These are phyloP conservation scores for Mycena sp. DNA, from an alignment of 1,284 basidiomycete genomes.

Conservation along the genomic window DNA sequence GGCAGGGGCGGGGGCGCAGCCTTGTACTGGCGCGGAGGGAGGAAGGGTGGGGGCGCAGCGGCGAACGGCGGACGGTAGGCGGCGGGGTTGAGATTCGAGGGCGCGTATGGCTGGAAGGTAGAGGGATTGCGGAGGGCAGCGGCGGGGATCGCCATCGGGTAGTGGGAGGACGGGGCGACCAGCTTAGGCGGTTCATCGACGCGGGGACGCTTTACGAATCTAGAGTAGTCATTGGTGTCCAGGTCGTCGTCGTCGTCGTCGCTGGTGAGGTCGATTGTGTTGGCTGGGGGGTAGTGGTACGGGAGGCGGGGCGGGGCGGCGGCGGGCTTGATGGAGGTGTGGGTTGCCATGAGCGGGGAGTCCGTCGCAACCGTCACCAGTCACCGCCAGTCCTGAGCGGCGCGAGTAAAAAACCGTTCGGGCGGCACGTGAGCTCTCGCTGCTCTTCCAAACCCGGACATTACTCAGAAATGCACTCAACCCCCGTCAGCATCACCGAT, in stretches of 20 bases:
- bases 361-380: too few species aligned
- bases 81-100: slow-evolving; percentile 28
- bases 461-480: too few species aligned
- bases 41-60: not conserved
- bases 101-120: slow-evolving; percentile 26
- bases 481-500: too few species aligned
- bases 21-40: slow-evolving; percentile 15
- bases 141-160: slow-evolving; percentile 27
- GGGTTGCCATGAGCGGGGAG: slow-evolving; percentile 19
- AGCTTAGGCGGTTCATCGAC: slow-evolving; percentile 11
- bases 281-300: slow-evolving; percentile 20
- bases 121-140: slow-evolving; percentile 8
- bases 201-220: slow-evolving; percentile 27
- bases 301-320: not conserved
- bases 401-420: too few species aligned
- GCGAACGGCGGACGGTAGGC: slow-evolving; percentile 28
- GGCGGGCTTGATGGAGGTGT: slow-evolving; percentile 12
- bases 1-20: not conserved
- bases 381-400: too few species aligned
- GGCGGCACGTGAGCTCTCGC: too few species aligned
- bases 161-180: slow-evolving; percentile 6
- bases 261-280: slow-evolving; percentile 30
- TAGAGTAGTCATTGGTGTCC: slow-evolving; percentile 19
- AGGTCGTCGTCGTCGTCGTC: slow-evolving; percentile 32
- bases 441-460: too few species aligned